phyloP scores from a whole-genome alignment of 805 yeast species.

The Maudiozyma saulgeensis region DNA sequence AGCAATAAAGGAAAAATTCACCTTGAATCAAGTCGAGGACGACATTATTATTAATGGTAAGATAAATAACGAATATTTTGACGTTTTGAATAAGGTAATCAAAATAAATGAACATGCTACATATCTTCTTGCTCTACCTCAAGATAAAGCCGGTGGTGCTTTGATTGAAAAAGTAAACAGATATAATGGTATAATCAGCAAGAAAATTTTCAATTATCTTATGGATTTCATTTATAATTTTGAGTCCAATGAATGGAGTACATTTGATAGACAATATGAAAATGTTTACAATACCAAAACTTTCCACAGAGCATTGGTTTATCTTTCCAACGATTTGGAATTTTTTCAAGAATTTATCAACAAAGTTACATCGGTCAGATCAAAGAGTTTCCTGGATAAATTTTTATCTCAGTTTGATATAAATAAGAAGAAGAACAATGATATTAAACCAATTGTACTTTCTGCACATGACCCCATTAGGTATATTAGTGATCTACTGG shows the following conservation, averaged over 20 bases:
- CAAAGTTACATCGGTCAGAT: constrained; percentile 60
- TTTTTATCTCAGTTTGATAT: constrained; percentile 48
- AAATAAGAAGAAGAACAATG: constrained; percentile 13
- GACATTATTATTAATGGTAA: constrained; percentile 39
- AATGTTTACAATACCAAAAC: constrained; percentile 8
- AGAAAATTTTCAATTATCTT: constrained; percentile 40
- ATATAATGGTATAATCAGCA: constrained; percentile 44
- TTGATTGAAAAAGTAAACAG: constrained; percentile 51
- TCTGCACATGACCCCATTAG: constrained; percentile 74
- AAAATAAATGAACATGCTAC: constrained; percentile 58
- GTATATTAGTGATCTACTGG: constrained; percentile 78
- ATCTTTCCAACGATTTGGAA: constrained; percentile 35
- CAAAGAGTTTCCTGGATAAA: constrained; percentile 54
- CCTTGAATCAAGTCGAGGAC: constrained; percentile 64
- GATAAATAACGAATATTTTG: constrained; percentile 47
- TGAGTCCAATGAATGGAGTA: constrained; percentile 15
- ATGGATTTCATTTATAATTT: constrained; percentile 26
- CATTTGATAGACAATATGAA: constrained; percentile 5
- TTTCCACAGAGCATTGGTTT: constrained; percentile 29
- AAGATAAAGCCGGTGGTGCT: constrained; percentile 53
- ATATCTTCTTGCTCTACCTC: constrained; percentile 58
- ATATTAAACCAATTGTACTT: constrained; percentile 43
- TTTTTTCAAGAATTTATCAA: constrained; percentile 51
- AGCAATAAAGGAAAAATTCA: constrained; percentile 51
- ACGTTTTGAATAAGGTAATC: constrained; percentile 50